Percentiles rank a stretch among this genome's conserved stretches.
Conservation (phyloP, 192 early-diverging fungal genomes). For the Podochytrium sp. region DNA sequence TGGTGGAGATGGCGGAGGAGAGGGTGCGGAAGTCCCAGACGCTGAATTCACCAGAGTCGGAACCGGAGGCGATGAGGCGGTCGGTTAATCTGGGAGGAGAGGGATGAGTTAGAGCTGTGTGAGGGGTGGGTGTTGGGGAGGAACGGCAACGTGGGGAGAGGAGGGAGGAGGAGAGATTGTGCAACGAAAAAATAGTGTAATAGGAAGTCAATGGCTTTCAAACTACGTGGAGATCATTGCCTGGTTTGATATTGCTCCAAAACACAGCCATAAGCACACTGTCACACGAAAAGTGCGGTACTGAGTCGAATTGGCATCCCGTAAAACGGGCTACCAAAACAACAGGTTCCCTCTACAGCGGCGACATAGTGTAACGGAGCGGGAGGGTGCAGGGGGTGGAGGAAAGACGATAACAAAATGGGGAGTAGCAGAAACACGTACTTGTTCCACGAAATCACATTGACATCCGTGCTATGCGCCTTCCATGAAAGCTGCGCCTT, state of each 20-base stretch:
- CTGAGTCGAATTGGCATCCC: background rate
- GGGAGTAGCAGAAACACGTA: slow-evolving; percentile 21
- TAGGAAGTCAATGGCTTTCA: slow-evolving; percentile 14
- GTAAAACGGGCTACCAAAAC: background rate
- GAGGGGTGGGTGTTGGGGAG: background rate
- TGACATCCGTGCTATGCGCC: slow-evolving; percentile 89
- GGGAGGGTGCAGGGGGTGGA: background rate
- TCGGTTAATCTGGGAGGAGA: slow-evolving; percentile 57
- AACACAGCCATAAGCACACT: slow-evolving; percentile 41
- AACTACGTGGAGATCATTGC: slow-evolving; percentile 37
- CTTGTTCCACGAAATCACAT: slow-evolving; percentile 97
- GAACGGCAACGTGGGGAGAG: background rate
- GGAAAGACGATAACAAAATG: background rate
- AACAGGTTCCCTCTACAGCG: slow-evolving; percentile 7
- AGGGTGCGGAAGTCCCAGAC: slow-evolving; percentile 93
- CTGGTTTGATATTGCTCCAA: slow-evolving; percentile 33
- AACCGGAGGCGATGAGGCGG: slow-evolving; percentile 89
- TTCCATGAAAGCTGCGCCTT: slow-evolving; percentile 74
- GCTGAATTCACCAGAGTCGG: slow-evolving; percentile 89
- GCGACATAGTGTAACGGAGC: slow-evolving; percentile 17
- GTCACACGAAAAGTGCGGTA: background rate
- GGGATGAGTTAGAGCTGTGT: background rate
- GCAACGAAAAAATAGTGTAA: slow-evolving; percentile 41
- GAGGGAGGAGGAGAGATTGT: slow-evolving; percentile 20
- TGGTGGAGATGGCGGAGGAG: slow-evolving; percentile 48